phyloP scores from a whole-genome alignment of 768 basidiomycete species.

The Lactarius sp. region DNA sequence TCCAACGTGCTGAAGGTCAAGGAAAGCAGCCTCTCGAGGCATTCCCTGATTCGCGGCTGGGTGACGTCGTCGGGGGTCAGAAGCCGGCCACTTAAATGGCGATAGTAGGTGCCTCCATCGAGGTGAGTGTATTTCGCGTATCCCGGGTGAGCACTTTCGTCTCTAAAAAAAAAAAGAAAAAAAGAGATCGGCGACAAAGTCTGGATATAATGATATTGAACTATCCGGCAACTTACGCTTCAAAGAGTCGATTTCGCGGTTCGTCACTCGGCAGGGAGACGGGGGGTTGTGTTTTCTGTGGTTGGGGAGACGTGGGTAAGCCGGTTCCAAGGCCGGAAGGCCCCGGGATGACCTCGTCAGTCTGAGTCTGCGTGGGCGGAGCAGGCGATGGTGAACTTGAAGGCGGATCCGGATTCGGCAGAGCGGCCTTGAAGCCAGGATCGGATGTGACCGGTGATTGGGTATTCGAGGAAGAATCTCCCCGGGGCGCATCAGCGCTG shows the following conservation, averaged over 20 bases:
- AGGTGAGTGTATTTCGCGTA: slow-evolving; percentile 8
- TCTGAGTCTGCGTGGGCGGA: neutral
- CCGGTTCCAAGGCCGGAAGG: neutral
- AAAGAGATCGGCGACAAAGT: neutral
- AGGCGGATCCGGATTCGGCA: neutral
- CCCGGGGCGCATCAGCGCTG: neutral
- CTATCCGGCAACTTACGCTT: neutral
- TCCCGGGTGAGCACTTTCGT: neutral
- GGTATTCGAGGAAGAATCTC: neutral
- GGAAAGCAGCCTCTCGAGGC: neutral
- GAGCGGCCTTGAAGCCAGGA: neutral
- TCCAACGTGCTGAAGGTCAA: neutral
- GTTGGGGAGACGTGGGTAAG: neutral
- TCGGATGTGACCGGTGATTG: neutral
- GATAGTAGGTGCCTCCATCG: slow-evolving; percentile 2
- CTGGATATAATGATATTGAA: neutral
- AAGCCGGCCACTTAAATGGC: neutral
- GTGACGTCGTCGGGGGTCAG: slow-evolving; percentile 14
- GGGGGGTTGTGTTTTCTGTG: neutral
- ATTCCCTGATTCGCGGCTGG: slow-evolving; percentile 6
- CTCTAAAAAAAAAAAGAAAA: neutral
- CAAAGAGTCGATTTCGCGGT: slow-evolving; percentile 1
- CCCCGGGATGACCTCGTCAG: neutral
- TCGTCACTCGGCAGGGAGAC: neutral
- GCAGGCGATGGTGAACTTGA: neutral